Evolutionary conservation across 768 basidiomycete genomes (phyloP), one percentile per base, ranked within the genome.

Genomic region (Dendrothele bispora): DNA sequence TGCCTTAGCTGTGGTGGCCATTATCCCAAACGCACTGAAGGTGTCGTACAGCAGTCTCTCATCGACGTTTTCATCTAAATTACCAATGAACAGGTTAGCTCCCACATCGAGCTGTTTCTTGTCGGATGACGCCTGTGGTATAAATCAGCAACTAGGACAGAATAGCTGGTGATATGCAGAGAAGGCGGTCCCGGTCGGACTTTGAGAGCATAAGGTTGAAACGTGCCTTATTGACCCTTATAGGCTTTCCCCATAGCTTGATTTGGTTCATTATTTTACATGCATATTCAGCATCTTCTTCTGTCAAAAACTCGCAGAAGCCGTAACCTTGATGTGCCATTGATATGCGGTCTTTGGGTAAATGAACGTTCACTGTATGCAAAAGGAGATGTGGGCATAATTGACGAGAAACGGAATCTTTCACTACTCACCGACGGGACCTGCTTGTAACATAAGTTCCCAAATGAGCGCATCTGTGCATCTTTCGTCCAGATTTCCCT

Each of bases 231-330:
- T 98, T 98, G 54, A 99, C 95, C 55, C 97, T 80, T 50, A 99
- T 97, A 26, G 97, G 97, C 64, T 98, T 98, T 21, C 97, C 97
- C 83, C 90, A 99, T 44, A 99, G 69, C 69, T 99, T 99, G 65
- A 99, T 98, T 77, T 98, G 95, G 66, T 99, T 99, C 95, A 98
- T 98, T 59, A 98, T 98, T 78, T 98, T 97, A 80, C 95, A 98
- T 49, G 94, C 95, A 68, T 99, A 99, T 70, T 99, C 97, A 53
- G 97, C 94, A 71, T 98, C 97, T 67, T 97, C 95, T 73, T 98
- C 95, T 30, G 94, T 94, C 69, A 95, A 74, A 68, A 99, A 98
- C 76, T 99, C 97, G 80, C 95, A 98, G 73, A 99, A 99, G 32
- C 97, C 97, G 70, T 98, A 99, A 39, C 97, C 97, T 71, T 99